Evolutionary conservation across 805 yeast species (phyloP).

Genomic region (Yarrowia sp.): DNA sequence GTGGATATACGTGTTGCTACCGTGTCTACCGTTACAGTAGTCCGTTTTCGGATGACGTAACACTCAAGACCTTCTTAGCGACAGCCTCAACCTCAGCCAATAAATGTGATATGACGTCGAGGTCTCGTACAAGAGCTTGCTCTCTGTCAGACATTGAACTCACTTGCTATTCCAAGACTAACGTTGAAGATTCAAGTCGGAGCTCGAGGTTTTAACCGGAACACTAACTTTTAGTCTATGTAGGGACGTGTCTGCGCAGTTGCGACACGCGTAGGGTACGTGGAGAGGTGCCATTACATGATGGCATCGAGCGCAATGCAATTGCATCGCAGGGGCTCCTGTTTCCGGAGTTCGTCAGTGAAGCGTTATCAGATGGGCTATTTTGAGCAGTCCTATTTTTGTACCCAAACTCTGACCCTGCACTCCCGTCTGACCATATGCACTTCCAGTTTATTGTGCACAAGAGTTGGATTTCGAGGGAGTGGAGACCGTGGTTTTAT

Average conservation of each 20-base stretch:
- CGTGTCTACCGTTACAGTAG: too few relatives aligned
- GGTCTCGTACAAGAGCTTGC: neutral
- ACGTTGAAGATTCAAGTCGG: neutral
- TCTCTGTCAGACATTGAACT: neutral
- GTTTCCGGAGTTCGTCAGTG: too few relatives aligned
- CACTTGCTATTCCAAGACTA: neutral
- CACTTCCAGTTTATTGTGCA: slow-evolving; percentile 7
- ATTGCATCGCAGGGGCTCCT: too few relatives aligned
- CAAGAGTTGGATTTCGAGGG: neutral
- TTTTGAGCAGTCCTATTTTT: neutral
- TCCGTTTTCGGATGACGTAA: too few relatives aligned
- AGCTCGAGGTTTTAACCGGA: neutral
- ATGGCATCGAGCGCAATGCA: too few relatives aligned
- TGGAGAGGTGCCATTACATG: too few relatives aligned
- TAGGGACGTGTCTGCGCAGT: neutral
- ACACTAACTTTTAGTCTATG: neutral
- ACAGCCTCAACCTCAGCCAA: neutral
- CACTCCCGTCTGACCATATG: slow-evolving; percentile 12
- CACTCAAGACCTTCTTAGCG: too few relatives aligned
- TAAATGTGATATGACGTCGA: slow-evolving; percentile 12
- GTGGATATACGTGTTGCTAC: too few relatives aligned
- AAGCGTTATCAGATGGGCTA: neutral
- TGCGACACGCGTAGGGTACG: neutral
- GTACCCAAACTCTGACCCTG: slow-evolving; percentile 10
- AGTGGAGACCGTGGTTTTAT: neutral